Evolutionary conservation across 106 monocot species (phyloP).

Genomic region (Amphibolis antarctica): DNA sequence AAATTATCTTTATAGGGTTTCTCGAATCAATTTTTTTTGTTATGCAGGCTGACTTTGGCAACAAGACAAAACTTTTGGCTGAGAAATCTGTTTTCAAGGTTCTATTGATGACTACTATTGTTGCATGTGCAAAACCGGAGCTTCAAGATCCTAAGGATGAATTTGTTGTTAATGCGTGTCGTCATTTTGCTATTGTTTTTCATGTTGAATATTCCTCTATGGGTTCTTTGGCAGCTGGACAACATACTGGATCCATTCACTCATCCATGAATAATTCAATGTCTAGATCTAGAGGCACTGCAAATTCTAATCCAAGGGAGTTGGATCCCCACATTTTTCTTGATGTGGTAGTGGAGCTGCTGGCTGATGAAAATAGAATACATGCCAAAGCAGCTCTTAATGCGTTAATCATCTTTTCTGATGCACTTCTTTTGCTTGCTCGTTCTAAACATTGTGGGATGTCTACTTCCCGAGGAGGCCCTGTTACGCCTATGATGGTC

Average conservation of each 20-base stretch:
- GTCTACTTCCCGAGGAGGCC: constrained; percentile 51
- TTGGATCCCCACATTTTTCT: constrained; percentile 88
- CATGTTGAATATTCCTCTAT: constrained; percentile 61
- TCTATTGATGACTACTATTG: constrained; percentile 57
- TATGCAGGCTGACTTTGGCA: constrained; percentile 88
- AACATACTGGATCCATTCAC: constrained; percentile 33
- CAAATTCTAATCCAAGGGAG: constrained; percentile 73
- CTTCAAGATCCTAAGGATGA: constrained; percentile 69
- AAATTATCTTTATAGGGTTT: too few species aligned
- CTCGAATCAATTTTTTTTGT: not conserved
- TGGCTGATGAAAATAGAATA: constrained; percentile 66
- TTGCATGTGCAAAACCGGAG: constrained; percentile 59
- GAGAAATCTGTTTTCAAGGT: constrained; percentile 95
- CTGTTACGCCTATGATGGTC: constrained; percentile 88
- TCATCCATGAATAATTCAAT: constrained; percentile 22
- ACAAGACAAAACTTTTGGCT: constrained; percentile 97
- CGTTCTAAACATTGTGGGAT: constrained; percentile 61
- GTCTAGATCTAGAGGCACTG: constrained; percentile 39
- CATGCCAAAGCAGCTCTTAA: constrained; percentile 83
- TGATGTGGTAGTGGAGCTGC: constrained; percentile 92
- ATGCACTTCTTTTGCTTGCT: constrained; percentile 80
- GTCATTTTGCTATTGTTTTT: constrained; percentile 97
- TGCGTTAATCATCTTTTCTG: constrained; percentile 69
- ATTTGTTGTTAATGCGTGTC: constrained; percentile 66
- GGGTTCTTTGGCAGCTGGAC: constrained; percentile 35